Evolutionary conservation across 2,329 filamentous ascomycete genomes (phyloP).

Genomic region (Botrytis byssoidea): DNA sequence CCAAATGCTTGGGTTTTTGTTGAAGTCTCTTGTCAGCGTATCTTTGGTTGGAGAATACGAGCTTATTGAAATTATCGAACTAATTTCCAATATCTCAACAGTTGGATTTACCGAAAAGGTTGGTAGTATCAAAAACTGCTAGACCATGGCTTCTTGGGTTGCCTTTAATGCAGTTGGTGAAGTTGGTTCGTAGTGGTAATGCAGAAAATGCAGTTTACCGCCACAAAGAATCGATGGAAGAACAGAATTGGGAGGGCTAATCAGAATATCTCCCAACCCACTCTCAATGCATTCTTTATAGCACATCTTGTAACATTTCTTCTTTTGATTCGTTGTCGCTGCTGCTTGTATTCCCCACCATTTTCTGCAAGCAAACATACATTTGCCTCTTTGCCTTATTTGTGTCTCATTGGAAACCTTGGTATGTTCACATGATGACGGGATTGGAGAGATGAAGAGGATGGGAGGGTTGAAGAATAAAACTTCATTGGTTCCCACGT

Average conservation of each 20-base stretch:
- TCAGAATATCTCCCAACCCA: background rate
- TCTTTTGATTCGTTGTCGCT: background rate
- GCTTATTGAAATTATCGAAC: background rate
- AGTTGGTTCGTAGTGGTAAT: background rate
- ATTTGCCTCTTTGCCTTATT: background rate
- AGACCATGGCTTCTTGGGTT: background rate
- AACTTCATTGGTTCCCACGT: background rate
- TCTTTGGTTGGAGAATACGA: constrained; percentile 16
- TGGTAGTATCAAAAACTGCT: constrained; percentile 6
- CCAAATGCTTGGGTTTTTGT: background rate
- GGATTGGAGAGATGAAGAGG: background rate
- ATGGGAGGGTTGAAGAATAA: background rate
- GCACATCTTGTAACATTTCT: background rate
- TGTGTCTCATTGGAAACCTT: background rate
- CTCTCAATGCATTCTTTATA: background rate
- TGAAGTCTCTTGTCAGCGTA: background rate
- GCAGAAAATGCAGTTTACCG: background rate
- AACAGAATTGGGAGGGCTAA: background rate
- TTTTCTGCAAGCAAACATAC: background rate
- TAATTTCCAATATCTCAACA: background rate
- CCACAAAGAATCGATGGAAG: background rate
- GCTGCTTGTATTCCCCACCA: background rate
- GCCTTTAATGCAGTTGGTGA: background rate
- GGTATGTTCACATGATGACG: background rate
- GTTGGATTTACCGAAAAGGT: constrained; percentile 1